These are phyloP conservation scores for Hanseniaspora opuntiae DNA, from an alignment of 805 yeast species.

Conservation along the genomic window DNA sequence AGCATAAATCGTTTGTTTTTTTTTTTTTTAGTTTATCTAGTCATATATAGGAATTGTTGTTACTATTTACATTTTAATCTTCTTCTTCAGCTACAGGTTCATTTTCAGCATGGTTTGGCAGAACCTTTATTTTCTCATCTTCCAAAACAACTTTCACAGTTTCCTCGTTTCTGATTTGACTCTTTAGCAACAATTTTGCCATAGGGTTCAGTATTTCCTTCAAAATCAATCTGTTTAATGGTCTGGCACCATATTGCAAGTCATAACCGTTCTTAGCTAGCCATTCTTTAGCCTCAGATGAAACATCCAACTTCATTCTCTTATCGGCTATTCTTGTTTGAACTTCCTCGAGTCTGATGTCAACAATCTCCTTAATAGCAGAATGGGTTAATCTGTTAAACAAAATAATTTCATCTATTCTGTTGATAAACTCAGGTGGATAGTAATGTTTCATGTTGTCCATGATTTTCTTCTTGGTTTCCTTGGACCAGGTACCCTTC, in stretches of 20 bases:
- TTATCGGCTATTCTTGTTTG: constrained; percentile 65
- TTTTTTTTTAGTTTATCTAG: neutral
- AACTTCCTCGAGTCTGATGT: constrained; percentile 70
- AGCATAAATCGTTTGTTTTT: neutral
- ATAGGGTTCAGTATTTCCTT: constrained; percentile 75
- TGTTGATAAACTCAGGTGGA: constrained; percentile 90
- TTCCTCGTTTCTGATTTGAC: constrained; percentile 53
- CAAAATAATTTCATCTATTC: constrained; percentile 85
- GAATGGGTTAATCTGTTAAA: constrained; percentile 76
- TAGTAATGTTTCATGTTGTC: constrained; percentile 59
- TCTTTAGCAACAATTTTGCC: constrained; percentile 67
- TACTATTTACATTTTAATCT: neutral
- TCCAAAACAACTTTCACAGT: constrained; percentile 38
- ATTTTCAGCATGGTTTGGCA: constrained; percentile 34
- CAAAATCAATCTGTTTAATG: constrained; percentile 80
- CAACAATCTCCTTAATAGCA: constrained; percentile 68
- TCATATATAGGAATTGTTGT: no score
- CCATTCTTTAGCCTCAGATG: constrained; percentile 59
- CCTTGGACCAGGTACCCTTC: constrained; percentile 43
- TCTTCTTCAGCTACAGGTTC: constrained; percentile 17
- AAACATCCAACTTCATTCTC: constrained; percentile 48
- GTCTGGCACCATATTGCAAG: constrained; percentile 88
- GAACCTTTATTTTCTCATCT: constrained; percentile 31
- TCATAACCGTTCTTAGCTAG: constrained; percentile 80
- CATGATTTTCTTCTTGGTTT: constrained; percentile 44